phyloP scores from a whole-genome alignment of 2,329 filamentous ascomycete species.

The Sphaerulina musiva region DNA sequence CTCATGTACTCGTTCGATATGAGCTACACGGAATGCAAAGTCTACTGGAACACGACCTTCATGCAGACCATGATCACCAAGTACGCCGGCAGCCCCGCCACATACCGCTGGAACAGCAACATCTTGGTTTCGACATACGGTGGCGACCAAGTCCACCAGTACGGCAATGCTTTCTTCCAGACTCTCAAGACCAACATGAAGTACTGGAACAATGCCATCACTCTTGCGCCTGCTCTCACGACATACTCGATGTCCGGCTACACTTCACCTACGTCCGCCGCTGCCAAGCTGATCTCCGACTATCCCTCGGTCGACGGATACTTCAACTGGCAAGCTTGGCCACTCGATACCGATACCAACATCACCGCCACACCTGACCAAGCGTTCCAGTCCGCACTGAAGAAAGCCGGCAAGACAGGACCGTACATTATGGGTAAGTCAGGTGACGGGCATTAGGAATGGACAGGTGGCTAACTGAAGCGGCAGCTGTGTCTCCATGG shows the following conservation, averaged over 20 bases:
- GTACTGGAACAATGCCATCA: conserved; percentile 28
- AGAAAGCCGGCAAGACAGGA: conserved; percentile 31
- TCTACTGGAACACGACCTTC: conserved; percentile 36
- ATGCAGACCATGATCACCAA: conserved; percentile 33
- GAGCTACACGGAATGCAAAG: conserved; percentile 33
- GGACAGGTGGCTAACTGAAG: conserved; percentile 24
- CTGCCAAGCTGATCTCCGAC: conserved; percentile 28
- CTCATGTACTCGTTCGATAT: conserved; percentile 38
- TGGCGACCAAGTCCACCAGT: conserved; percentile 30
- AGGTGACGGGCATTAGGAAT: conserved; percentile 19
- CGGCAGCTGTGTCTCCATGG: conserved; percentile 36
- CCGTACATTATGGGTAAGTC: conserved; percentile 37
- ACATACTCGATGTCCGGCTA: conserved; percentile 31
- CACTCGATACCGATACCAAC: conserved; percentile 30
- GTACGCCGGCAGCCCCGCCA: conserved; percentile 30
- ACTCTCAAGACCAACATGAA: conserved; percentile 32
- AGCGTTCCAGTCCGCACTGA: conserved; percentile 33
- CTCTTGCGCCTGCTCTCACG: conserved; percentile 33
- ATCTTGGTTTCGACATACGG: conserved; percentile 35
- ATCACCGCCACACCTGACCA: conserved; percentile 31
- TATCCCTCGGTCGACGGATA: conserved; percentile 35
- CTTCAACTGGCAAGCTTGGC: conserved; percentile 39
- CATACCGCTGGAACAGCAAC: conserved; percentile 35
- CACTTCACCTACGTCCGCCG: conserved; percentile 21
- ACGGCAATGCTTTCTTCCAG: conserved; percentile 35